These are phyloP conservation scores for Podochytrium sp. DNA, from an alignment of 192 early-diverging fungal genomes.

Conservation along the genomic window DNA sequence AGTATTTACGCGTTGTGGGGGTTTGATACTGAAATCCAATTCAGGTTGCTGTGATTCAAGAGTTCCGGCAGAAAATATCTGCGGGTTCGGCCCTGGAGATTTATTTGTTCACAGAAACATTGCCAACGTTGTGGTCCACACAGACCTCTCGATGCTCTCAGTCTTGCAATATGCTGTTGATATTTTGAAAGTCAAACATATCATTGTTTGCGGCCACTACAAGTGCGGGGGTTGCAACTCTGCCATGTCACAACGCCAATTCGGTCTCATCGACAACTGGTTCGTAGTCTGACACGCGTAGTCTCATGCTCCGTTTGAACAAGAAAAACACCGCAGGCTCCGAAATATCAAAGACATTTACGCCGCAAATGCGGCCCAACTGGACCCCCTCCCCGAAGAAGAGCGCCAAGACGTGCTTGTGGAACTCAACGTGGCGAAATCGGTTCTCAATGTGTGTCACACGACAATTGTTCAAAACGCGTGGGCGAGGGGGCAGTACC, in stretches of 20 bases:
- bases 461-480: conserved; percentile 89
- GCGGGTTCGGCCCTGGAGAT: conserved; percentile 71
- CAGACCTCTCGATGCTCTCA: conserved; percentile 80
- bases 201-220: conserved; percentile 85
- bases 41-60: conserved; percentile 88
- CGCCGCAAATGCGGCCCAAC: conserved; percentile 12
- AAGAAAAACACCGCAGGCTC: conserved; percentile 8
- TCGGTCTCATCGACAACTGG: conserved; percentile 52
- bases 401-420: conserved; percentile 38
- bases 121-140: conserved; percentile 84
- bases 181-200: conserved; percentile 87
- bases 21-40: no score
- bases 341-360: conserved; percentile 45
- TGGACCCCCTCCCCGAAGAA: conserved; percentile 4
- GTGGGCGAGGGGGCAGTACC: conserved; percentile 73
- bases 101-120: conserved; percentile 98
- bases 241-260: conserved; percentile 47
- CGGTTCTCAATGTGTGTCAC: conserved; percentile 72
- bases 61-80: conserved; percentile 80
- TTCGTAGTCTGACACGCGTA: not conserved
- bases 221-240: conserved; percentile 48
- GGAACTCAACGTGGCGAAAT: conserved; percentile 78
- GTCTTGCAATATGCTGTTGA: conserved; percentile 95
- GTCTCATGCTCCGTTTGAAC: not conserved
- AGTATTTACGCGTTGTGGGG: not conserved